Evolutionary conservation across 176 grass and related monocot genomes (phyloP), one percentile per base, ranked within the genome.

Genomic region (Triticum turgidum): DNA sequence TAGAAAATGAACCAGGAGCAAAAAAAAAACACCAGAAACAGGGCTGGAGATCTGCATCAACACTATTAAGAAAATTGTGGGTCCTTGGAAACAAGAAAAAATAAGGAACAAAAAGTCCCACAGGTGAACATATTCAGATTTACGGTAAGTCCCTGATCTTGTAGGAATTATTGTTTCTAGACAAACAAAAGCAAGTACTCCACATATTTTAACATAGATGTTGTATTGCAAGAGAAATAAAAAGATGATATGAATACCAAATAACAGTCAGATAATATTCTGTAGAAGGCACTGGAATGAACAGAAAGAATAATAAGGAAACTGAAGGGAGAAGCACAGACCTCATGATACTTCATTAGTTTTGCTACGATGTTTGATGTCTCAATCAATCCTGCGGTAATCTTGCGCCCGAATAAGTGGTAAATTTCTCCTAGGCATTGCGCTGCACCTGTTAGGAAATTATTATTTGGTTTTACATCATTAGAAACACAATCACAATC

Each of bases 261-360:
- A 81, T 5, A 77, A 82, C 11, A 62, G 35, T 77, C 67, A 62
- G 21, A 77, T 62, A 63, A 59, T 79, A 56, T 21, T 11, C 65
- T 56, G 81, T 77, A 49, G 14, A 90, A 52, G 27, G 18, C 24
- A 80, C 9, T 17, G 6, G 29, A 83, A 87, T 33, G 20, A 11
- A 83, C 22, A 51, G 37, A 47, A 35, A 90, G 58, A 68, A 74
- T 24, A 87, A 12, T 76, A 89, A 76, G 5, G 5, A 70, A 90
- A 87, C 61, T 84, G 67, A 68, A 82, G 21, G 25, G 20, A 77
- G 68, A 67, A 80, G 21, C 22, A 83, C 76, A 11, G 80, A 98
- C 96, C 96, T 98, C 97, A 65, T 92, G 80, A 82, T 88, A 98
- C 67, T 98, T 98, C 94, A 98, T 98, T 34, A 96, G 80, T 84